Conservation (phyloP, 2,329 filamentous ascomycete genomes). For the Diaporthe velutina region DNA sequence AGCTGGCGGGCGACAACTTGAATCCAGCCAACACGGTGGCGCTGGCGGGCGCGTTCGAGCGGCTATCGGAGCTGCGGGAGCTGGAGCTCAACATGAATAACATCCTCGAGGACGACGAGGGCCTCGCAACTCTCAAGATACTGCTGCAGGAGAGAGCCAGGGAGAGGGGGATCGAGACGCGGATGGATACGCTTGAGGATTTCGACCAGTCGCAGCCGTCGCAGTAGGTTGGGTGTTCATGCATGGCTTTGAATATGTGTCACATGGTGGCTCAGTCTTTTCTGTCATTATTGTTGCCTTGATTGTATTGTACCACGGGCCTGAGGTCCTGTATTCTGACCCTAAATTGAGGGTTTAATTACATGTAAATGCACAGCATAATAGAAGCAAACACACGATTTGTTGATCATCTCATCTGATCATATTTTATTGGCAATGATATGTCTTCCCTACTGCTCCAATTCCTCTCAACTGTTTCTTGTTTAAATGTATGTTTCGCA, state of each 20-base stretch:
- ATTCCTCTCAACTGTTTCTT: not conserved
- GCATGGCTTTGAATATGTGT: not conserved
- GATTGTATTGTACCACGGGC: not conserved
- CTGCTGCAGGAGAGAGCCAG: not conserved
- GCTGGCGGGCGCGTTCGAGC: not conserved
- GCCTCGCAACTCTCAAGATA: not conserved
- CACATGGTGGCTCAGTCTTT: not conserved
- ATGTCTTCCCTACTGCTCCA: not conserved
- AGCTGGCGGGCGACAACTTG: not conserved
- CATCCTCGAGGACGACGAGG: not conserved
- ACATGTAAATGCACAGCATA: not conserved
- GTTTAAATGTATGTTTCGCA: not conserved
- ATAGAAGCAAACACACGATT: not conserved
- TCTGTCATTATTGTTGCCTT: not conserved
- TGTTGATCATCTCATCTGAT: not conserved
- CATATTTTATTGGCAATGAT: not conserved
- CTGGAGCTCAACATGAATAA: not conserved
- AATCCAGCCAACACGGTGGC: not conserved
- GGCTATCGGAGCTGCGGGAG: not conserved
- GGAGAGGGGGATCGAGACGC: not conserved
- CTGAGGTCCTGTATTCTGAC: not conserved
- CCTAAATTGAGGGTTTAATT: not conserved
- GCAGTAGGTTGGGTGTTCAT: not conserved
- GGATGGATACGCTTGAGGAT: not conserved
- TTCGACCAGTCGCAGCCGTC: not conserved